Conservation (phyloP, 257 asterid species). For the Solanum pinnatisectum region DNA sequence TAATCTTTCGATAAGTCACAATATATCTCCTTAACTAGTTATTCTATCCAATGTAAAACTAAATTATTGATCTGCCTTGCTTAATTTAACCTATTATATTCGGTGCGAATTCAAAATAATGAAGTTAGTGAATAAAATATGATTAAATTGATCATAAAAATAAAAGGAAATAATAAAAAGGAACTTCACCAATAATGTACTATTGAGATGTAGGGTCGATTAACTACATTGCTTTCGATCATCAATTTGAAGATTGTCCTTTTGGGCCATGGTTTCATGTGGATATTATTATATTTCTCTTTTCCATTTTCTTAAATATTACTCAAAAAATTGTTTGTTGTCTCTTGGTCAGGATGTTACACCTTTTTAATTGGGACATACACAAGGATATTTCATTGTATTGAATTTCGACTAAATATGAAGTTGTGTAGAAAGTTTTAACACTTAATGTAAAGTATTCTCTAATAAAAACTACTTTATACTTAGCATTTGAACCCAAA, state of each 20-base stretch:
- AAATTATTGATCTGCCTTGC: neutral
- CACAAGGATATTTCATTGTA: neutral
- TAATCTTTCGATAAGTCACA: neutral
- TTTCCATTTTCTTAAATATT: neutral
- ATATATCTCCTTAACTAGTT: too few species aligned
- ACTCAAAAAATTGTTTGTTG: neutral
- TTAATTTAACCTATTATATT: neutral
- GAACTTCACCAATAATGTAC: neutral
- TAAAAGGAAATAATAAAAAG: neutral
- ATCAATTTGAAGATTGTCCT: neutral
- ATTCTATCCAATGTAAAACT: neutral
- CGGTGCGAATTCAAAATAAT: neutral
- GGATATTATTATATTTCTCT: neutral
- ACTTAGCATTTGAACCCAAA: neutral
- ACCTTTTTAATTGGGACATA: neutral
- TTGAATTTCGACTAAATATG: neutral
- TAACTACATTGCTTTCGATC: neutral
- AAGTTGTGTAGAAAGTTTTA: accelerated
- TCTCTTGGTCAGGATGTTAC: neutral
- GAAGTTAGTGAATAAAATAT: too few species aligned
- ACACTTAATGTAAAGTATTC: neutral
- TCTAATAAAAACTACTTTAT: neutral
- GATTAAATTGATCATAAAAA: neutral
- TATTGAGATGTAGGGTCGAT: neutral
- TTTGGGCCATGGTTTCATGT: neutral